These are phyloP conservation scores for Coriolopsis trogii DNA, from an alignment of 1,284 basidiomycete genomes.

Conservation along the genomic window DNA sequence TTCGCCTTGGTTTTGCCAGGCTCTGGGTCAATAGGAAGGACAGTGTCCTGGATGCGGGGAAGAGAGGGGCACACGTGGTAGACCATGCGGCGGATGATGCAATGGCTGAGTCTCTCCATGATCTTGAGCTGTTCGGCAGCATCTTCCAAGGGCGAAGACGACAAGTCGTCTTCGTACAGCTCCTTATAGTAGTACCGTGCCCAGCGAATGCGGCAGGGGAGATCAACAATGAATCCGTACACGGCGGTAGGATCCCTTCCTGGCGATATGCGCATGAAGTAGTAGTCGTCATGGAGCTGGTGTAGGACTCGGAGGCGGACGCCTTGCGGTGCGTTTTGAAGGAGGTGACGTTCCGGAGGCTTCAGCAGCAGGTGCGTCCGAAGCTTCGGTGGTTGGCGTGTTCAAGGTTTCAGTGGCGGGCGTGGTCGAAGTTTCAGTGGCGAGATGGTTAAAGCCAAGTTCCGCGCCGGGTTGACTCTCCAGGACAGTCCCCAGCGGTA, in stretches of 20 bases:
- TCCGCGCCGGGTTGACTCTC: too few relatives aligned
- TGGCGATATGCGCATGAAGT: neutral
- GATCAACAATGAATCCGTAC: neutral
- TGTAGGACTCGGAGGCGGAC: neutral
- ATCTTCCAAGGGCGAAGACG: neutral
- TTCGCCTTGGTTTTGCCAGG: neutral
- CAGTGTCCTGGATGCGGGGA: neutral
- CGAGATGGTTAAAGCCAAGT: too few relatives aligned
- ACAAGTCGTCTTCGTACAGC: too few relatives aligned
- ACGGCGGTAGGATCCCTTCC: neutral
- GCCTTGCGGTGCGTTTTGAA: too few relatives aligned
- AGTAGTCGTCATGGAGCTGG: neutral
- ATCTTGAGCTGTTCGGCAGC: neutral
- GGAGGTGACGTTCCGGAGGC: too few relatives aligned
- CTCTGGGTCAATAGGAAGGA: neutral
- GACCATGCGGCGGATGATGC: neutral
- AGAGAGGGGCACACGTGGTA: neutral
- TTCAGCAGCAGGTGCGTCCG: too few relatives aligned
- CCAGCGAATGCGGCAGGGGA: neutral
- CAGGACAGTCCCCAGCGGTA: too few relatives aligned
- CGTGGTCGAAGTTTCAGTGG: too few relatives aligned
- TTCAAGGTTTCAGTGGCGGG: too few relatives aligned
- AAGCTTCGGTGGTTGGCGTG: too few relatives aligned
- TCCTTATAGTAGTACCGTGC: neutral
- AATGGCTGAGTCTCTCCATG: neutral